Base-by-base conservation (phyloP, 495 filamentous ascomycete species). In the Xylaria longipes region DNA sequence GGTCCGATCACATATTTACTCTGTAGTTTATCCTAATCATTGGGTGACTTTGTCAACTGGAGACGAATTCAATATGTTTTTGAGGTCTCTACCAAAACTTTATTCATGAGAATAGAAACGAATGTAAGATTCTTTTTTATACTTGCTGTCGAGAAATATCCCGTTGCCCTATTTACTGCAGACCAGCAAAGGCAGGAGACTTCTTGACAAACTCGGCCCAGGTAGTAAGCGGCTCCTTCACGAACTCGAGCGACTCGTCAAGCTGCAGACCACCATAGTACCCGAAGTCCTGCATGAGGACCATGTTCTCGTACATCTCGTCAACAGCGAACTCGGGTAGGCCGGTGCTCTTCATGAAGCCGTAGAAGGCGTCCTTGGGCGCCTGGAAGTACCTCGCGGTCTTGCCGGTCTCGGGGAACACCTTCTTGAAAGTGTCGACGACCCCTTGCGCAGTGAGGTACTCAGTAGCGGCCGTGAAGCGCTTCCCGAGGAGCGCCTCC, bases 221-320 rank as follows among this genome's bases (percentile, higher is more conserved):
- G 3, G 78, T 84, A 0, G 82, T 84, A 64, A 79, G 69, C 72
- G 79, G 76, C 57, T 84, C 81, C 63, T 73, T 72, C 39, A 82
- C 58, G 48, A 83, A 77, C 66, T 66, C 63, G 43, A 76, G 77
- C 43, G 76, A 80, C 71, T 79, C 80, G 9, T 80, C 78, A 22
- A 85, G 73, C 50, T 56, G 54, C 43, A 62, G 83, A n/a, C 83
- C 83, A 15, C 81, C 83, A 75, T 83, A 90, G 69, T 89, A 89
- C 4, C 86, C 87, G 66, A 80, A 84, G 15, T 85, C 80, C 31
- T 82, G 75, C 57, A 88, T 72, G 57, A 89, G 76, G 17, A 81
- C 76, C 79, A 85, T 82, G 66, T 88, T 90, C 80, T 90, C 84
- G 69, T 85, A 78, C 70, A 90, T 33, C 76, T 89, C 87, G 66